Evolutionary conservation across 495 filamentous ascomycete species (phyloP).

Genomic region (Aspergillus egyptiacus): DNA sequence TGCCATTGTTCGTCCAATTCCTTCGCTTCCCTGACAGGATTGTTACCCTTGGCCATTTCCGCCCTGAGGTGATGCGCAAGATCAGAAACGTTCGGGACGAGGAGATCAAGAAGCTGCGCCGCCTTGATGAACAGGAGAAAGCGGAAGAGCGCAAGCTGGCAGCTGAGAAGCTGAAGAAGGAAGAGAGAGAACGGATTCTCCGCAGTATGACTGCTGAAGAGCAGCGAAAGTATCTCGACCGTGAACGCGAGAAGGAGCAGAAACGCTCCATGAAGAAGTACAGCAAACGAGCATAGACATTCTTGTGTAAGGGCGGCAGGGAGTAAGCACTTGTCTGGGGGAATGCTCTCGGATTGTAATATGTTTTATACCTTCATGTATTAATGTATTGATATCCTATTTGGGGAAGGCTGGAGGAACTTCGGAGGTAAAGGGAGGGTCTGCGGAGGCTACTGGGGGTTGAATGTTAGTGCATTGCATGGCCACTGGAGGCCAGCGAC

Average conservation of each 20-base stretch:
- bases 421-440: neutral
- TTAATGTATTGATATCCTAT: slow-evolving; percentile 24
- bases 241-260: slow-evolving; percentile 77
- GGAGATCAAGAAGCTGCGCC: slow-evolving; percentile 70
- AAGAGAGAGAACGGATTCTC: slow-evolving; percentile 80
- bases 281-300: slow-evolving; percentile 41
- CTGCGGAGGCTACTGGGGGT: neutral
- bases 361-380: slow-evolving; percentile 22
- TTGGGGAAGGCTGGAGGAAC: slow-evolving; percentile 8
- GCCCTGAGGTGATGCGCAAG: slow-evolving; percentile 82
- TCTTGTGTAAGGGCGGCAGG: neutral
- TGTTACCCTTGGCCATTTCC: slow-evolving; percentile 71
- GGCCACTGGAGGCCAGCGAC: neutral
- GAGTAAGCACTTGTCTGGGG: slow-evolving; percentile 1
- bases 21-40: slow-evolving; percentile 78
- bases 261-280: slow-evolving; percentile 67
- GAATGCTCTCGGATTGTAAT: slow-evolving; percentile 14
- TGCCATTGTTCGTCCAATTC: slow-evolving; percentile 77
- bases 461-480: neutral
- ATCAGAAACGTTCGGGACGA: slow-evolving; percentile 75
- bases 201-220: slow-evolving; percentile 83
- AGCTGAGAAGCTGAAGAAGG: slow-evolving; percentile 82
- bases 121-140: slow-evolving; percentile 83
- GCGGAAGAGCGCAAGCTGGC: slow-evolving; percentile 77
- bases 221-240: slow-evolving; percentile 91